A percentile compares a stretch with the other conserved stretches of the same genome.
Evolutionary conservation across 768 basidiomycete genomes (phyloP).

Genomic region (Calocera cornea): DNA sequence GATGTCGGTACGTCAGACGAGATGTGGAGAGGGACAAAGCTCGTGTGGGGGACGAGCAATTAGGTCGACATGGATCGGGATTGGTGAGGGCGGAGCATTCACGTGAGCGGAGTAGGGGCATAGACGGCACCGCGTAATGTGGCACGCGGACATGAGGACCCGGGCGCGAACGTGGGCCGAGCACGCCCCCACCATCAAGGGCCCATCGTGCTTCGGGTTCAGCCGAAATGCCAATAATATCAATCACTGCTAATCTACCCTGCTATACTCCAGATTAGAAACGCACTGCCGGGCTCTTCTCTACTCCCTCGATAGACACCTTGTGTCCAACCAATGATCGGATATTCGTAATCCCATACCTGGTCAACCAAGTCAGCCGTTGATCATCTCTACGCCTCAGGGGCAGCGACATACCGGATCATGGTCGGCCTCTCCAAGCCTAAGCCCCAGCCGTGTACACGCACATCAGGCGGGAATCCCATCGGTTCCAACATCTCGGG

Average conservation of each 20-base stretch:
- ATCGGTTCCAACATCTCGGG: constrained; percentile 99
- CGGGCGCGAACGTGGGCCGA: not conserved
- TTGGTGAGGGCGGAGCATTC: not conserved
- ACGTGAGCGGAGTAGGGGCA: not conserved
- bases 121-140: not conserved
- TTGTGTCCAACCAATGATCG: constrained; percentile 95
- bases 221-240: not conserved
- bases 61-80: not conserved
- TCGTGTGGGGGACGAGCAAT: not conserved
- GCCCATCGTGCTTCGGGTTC: not conserved
- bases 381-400: not conserved
- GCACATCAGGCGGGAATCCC: constrained; percentile 93
- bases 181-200: not conserved
- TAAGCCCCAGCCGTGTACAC: constrained; percentile 95
- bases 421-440: constrained; percentile 92
- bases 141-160: not conserved
- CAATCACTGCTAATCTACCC: not conserved
- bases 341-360: constrained; percentile 96
- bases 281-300: constrained; percentile 79
- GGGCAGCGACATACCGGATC: constrained; percentile 65
- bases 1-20: not conserved
- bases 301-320: constrained; percentile 77
- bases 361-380: constrained; percentile 20
- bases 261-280: constrained; percentile 37
- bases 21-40: not conserved